Percentiles rank a stretch among this genome's conserved stretches.
Evolutionary conservation across 805 yeast species (phyloP).

Genomic region (Kazachstania martiniae): DNA sequence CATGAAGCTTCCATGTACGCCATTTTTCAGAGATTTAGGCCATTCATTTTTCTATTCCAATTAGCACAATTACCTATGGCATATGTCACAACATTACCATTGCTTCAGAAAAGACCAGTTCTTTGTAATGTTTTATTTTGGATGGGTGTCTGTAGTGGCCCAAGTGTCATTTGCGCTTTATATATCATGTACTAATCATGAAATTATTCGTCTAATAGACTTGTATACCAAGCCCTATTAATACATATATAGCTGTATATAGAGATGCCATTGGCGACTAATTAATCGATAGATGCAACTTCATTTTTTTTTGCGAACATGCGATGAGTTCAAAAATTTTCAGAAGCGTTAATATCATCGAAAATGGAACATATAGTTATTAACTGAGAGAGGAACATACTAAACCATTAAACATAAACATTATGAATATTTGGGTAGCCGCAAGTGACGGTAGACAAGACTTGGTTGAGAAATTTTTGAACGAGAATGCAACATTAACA

Average conservation of each 20-base stretch:
- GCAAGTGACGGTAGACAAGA: constrained; percentile 73
- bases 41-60: constrained; percentile 70
- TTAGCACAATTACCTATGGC: constrained; percentile 82
- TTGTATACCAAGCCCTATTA: too few species aligned
- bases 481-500: constrained; percentile 34
- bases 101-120: constrained; percentile 42
- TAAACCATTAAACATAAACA: background rate
- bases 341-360: background rate
- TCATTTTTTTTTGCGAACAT: background rate
- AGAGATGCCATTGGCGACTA: too few species aligned
- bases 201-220: too few species aligned
- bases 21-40: constrained; percentile 67
- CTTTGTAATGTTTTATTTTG: constrained; percentile 81
- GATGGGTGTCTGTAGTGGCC: constrained; percentile 86
- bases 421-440: constrained; percentile 81
- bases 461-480: constrained; percentile 45
- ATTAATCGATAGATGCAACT: too few species aligned
- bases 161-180: constrained; percentile 75
- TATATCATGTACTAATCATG: constrained; percentile 71
- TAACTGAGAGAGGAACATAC: too few species aligned
- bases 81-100: constrained; percentile 46
- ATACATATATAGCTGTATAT: too few species aligned
- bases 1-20: constrained; percentile 93
- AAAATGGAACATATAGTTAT: too few species aligned
- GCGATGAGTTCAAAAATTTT: background rate